phyloP scores from a whole-genome alignment of 331 rosid genomes.

The Quercus lobata region DNA sequence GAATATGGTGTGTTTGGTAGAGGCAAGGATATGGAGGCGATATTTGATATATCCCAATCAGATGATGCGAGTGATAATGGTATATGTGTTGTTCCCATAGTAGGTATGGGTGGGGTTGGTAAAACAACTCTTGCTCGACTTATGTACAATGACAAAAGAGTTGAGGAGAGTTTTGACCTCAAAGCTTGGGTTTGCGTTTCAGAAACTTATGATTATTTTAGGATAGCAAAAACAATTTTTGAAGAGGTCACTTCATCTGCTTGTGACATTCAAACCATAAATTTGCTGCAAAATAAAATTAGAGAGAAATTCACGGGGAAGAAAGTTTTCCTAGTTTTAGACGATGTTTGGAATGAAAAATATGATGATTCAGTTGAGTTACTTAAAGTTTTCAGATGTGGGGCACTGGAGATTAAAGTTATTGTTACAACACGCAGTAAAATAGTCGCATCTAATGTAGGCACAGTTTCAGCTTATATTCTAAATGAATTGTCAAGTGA shows the following conservation, averaged over 20 bases:
- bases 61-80: too few species aligned
- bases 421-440: constrained; percentile 22
- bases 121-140: constrained; percentile 33
- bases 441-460: not conserved
- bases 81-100: constrained; percentile 3
- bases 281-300: not conserved
- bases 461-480: not conserved
- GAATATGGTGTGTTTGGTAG: not conserved
- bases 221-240: not conserved
- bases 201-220: not conserved
- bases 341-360: constrained; percentile 28
- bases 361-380: not conserved
- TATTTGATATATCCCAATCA: too few species aligned
- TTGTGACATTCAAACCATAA: not conserved
- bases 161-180: not conserved
- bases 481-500: not conserved
- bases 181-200: constrained; percentile 22
- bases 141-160: constrained; percentile 8
- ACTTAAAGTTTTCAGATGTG: not conserved
- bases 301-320: not conserved
- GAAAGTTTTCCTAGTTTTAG: constrained; percentile 27
- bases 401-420: constrained; percentile 14
- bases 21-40: not conserved
- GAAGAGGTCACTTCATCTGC: not conserved
- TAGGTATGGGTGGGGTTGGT: constrained; percentile 44